A percentile compares a stretch with the other conserved stretches of the same genome.
These are phyloP conservation scores for Fistulifera pelliculosa DNA, from an alignment of 108 stramenopile genomes.

Conservation along the genomic window DNA sequence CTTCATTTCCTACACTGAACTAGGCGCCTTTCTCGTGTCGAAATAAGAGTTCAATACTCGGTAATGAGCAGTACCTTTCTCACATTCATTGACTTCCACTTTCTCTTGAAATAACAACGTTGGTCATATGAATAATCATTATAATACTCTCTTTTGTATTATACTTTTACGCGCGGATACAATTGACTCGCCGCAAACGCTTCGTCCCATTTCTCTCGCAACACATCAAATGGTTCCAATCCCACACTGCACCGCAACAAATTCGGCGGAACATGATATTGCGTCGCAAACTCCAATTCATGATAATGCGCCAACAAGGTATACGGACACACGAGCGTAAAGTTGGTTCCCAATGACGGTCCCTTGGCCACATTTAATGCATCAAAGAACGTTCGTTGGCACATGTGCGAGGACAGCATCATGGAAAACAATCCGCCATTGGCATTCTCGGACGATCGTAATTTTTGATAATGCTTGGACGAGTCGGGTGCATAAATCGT, in stretches of 20 bases:
- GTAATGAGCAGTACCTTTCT: too few relatives aligned
- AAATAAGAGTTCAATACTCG: too few relatives aligned
- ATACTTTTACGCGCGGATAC: conserved; percentile 27
- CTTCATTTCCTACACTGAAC: too few relatives aligned
- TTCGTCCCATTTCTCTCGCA: conserved; percentile 36
- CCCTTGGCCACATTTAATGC: conserved; percentile 57
- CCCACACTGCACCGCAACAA: conserved; percentile 59
- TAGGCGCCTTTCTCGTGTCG: too few relatives aligned
- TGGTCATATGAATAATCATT: neutral
- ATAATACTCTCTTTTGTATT: neutral
- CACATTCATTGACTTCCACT: conserved; percentile 2
- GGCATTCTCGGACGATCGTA: conserved; percentile 14
- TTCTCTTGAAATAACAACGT: neutral
- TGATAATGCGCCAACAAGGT: conserved; percentile 71
- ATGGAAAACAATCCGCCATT: conserved; percentile 56
- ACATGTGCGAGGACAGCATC: conserved; percentile 39
- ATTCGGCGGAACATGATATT: conserved; percentile 53
- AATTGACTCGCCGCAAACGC: conserved; percentile 39
- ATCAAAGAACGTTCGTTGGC: conserved; percentile 64
- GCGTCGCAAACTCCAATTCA: conserved; percentile 61
- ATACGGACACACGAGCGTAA: conserved; percentile 69
- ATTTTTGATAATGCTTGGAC: conserved; percentile 3
- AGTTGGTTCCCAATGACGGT: conserved; percentile 68
- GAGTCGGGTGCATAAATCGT: conserved; percentile 49
- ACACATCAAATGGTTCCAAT: conserved; percentile 38